Evolutionary conservation across 2,329 filamentous ascomycete genomes (phyloP).

Genomic region (Aspergillus bombycis): DNA sequence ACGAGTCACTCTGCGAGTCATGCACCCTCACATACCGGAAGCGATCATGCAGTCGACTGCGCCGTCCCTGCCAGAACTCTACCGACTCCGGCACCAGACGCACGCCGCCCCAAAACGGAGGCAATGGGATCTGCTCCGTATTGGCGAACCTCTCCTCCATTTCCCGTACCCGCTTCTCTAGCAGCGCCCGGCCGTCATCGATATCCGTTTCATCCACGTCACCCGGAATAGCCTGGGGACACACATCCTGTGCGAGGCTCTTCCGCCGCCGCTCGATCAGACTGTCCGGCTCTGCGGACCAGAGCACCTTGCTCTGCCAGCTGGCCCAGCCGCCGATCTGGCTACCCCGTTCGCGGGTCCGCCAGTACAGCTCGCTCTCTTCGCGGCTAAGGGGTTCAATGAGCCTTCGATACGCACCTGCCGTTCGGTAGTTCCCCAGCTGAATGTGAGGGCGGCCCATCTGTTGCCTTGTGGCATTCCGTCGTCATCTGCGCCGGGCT

Average conservation of each 20-base stretch:
- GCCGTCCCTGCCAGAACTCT: conserved; percentile 95
- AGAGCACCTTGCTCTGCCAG: conserved; percentile 77
- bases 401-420: conserved; percentile 88
- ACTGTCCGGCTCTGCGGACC: conserved; percentile 37
- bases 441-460: conserved; percentile 83
- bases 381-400: conserved; percentile 67
- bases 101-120: conserved; percentile 92
- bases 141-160: conserved; percentile 75
- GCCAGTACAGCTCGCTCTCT: conserved; percentile 72
- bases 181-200: conserved; percentile 70
- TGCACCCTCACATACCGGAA: conserved; percentile 79
- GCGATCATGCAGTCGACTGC: conserved; percentile 88
- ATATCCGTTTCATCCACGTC: conserved; percentile 41
- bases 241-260: conserved; percentile 26
- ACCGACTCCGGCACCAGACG: conserved; percentile 81
- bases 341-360: conserved; percentile 73
- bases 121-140: conserved; percentile 79
- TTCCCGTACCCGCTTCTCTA: conserved; percentile 78
- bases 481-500: conserved; percentile 48
- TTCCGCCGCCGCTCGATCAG: conserved; percentile 29
- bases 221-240: conserved; percentile 24
- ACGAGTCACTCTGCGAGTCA: conserved; percentile 59
- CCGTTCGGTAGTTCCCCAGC: conserved; percentile 83
- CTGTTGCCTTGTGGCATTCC: conserved; percentile 58
- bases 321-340: conserved; percentile 93